These are phyloP conservation scores for Trypanosoma conorhini DNA, from an alignment of 208 protist species.

Conservation along the genomic window DNA sequence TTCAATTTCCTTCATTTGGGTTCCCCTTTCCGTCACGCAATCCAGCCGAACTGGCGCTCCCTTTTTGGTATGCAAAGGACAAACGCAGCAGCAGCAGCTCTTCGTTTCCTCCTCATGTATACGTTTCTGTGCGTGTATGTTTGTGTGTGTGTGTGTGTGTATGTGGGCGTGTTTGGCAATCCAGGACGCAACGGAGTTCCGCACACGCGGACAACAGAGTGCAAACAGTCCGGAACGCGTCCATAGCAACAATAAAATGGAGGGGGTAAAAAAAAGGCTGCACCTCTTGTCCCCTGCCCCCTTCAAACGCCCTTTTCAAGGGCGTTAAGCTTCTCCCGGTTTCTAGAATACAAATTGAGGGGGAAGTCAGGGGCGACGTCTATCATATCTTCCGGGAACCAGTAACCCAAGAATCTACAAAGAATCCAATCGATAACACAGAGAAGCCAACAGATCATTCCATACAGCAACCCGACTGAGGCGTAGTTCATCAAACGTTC, in stretches of 20 bases:
- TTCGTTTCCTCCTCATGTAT: too few species aligned
- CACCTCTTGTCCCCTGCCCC: neutral
- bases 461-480: slow-evolving; percentile 87
- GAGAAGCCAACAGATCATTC: slow-evolving; percentile 90
- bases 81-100: too few species aligned
- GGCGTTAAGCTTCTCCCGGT: slow-evolving; percentile 79
- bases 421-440: slow-evolving; percentile 84
- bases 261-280: neutral
- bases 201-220: too few species aligned
- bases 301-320: slow-evolving; percentile 27
- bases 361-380: slow-evolving; percentile 94
- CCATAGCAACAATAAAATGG: neutral
- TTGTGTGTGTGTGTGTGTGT: too few species aligned
- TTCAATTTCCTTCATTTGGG: neutral
- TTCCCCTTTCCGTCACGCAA: too few species aligned
- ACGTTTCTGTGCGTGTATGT: too few species aligned
- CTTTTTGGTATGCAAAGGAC: too few species aligned
- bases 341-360: slow-evolving; percentile 66
- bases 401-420: slow-evolving; percentile 79
- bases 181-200: too few species aligned
- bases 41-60: too few species aligned
- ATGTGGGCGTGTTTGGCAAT: too few species aligned
- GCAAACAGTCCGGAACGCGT: too few species aligned
- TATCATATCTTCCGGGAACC: slow-evolving; percentile 76
- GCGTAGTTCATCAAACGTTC: slow-evolving; percentile 86